These are phyloP conservation scores for Fraxinus anomala DNA, from an alignment of 257 asterid genomes.

Conservation along the genomic window DNA sequence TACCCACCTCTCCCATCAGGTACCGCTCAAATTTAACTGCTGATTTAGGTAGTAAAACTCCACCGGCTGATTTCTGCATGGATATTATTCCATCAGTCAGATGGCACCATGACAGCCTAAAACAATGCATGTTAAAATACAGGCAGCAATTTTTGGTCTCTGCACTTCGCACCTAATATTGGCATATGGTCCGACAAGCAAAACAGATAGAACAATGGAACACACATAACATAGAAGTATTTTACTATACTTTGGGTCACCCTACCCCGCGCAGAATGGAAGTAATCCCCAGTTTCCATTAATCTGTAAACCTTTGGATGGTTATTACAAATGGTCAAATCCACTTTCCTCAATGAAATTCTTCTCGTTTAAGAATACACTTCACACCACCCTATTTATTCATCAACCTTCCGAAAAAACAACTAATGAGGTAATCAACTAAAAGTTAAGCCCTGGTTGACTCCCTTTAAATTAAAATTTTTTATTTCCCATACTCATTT, in stretches of 20 bases:
- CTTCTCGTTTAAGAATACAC: neutral
- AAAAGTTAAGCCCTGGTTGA: too few relatives aligned
- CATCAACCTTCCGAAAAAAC: too few relatives aligned
- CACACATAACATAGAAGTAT: neutral
- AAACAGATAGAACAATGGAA: neutral
- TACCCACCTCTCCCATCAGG: slow-evolving; percentile 86
- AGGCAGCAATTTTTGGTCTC: neutral
- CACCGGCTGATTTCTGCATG: slow-evolving; percentile 91
- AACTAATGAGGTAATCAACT: neutral
- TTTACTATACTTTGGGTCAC: neutral
- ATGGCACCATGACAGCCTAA: neutral
- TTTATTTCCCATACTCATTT: too few relatives aligned
- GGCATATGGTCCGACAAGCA: neutral
- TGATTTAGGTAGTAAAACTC: slow-evolving; percentile 86
- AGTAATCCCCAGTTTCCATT: neutral
- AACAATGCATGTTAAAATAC: neutral
- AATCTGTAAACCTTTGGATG: too few relatives aligned
- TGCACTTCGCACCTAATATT: neutral
- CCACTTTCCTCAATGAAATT: neutral
- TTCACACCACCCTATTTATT: neutral
- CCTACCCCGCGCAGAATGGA: neutral
- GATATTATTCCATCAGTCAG: slow-evolving; percentile 14
- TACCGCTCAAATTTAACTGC: slow-evolving; percentile 88
- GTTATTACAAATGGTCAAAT: too few relatives aligned
- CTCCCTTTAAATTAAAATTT: too few relatives aligned